Base-by-base conservation (phyloP, 108 stramenopile genomes). In the Mediolabrus comicus region DNA sequence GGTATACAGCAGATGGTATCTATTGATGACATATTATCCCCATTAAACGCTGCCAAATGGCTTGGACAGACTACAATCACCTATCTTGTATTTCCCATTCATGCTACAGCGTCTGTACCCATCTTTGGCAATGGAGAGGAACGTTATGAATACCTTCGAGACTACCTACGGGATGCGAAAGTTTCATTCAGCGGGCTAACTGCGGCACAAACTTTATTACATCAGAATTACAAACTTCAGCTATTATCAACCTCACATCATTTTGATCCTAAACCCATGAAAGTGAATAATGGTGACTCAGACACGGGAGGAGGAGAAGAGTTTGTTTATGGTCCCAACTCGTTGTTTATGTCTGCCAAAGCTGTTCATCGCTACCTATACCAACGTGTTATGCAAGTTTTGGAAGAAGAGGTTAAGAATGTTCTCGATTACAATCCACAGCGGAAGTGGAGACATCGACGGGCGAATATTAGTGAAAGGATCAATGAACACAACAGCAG, bases 211-310 rank as follows among this genome's bases (percentile, higher is more conserved):
- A 54, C 61, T 22, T 49, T 85, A 25, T 33, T 80, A 19, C 26
- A 62, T 13, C 61, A 16, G 19, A 52, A 63, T 17, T 85, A 82
- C 78, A 85, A 85, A 62, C 59, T 85, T 22, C 84, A 85, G 38
- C 30, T 72, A 61, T 65, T 85, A 66, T 51, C 54, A 30, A 25
- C 25, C 3, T 74, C 78, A 12, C 78, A 86, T 52, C 71, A 62
- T 51, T 62, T 65, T 25, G 69, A 57, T 38, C 12, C 38, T 7
- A 71, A 58, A 36, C 38, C 38, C 3, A 39, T n/a, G 2, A 11
- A 11, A 49, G 35, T 24, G 0, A 32, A 39, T 19, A 53, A 53
- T 35, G 49, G 22, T 25, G 65, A 31, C 0, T 39, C 14, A n/a
- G 38, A 39, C 38, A n/a, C 2, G 13, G 57, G 28, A 3, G 67